These are phyloP conservation scores for Debaryomyces tyrocola DNA, from an alignment of 805 yeast species.

Conservation along the genomic window DNA sequence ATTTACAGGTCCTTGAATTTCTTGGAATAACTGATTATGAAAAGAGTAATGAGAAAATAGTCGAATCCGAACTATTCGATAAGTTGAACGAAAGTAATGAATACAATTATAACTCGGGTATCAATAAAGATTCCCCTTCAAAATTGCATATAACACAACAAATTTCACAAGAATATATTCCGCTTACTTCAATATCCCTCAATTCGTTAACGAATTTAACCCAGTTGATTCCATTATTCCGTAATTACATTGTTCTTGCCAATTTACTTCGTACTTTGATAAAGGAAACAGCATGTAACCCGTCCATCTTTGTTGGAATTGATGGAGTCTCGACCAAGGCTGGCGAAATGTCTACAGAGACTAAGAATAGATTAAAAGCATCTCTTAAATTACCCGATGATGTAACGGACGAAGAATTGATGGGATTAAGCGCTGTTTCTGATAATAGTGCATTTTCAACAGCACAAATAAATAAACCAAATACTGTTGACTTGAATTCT, in stretches of 20 bases:
- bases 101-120: slow-evolving; percentile 1
- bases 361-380: slow-evolving; percentile 30
- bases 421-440: slow-evolving; percentile 31
- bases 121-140: neutral
- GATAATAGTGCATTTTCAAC: slow-evolving; percentile 20
- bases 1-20: slow-evolving; percentile 29
- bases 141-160: slow-evolving; percentile 1
- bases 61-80: slow-evolving; percentile 3
- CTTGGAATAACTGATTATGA: slow-evolving; percentile 18
- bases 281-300: neutral
- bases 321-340: neutral
- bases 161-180: slow-evolving; percentile 14
- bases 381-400: slow-evolving; percentile 35
- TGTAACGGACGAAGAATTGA: slow-evolving; percentile 40
- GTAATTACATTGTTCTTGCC: slow-evolving; percentile 31
- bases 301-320: neutral
- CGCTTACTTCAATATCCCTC: slow-evolving; percentile 22
- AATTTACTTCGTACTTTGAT: slow-evolving; percentile 14
- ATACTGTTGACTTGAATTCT: slow-evolving; percentile 20
- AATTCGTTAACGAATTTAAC: slow-evolving; percentile 24
- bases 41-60: slow-evolving; percentile 2
- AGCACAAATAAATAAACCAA: slow-evolving; percentile 10
- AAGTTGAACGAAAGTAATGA: slow-evolving; percentile 10
- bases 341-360: slow-evolving; percentile 17
- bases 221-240: slow-evolving; percentile 24